These are phyloP conservation scores for Suhomyces bribrorum DNA, from an alignment of 1,139 yeast genomes.

Conservation along the genomic window DNA sequence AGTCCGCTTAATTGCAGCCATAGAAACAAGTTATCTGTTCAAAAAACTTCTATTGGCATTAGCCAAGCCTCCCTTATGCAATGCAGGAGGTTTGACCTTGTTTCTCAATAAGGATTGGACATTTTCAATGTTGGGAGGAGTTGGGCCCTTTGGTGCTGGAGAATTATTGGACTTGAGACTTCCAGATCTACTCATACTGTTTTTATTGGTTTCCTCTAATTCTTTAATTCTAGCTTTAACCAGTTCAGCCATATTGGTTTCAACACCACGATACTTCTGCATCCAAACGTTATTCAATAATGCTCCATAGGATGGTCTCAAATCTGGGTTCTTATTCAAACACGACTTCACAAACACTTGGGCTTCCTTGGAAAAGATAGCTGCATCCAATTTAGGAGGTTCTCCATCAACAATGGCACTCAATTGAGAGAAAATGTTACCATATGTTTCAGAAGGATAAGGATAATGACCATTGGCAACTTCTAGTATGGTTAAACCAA, in stretches of 20 bases:
- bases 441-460: slow-evolving; percentile 91
- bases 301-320: slow-evolving; percentile 80
- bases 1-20: no score
- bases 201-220: slow-evolving; percentile 26
- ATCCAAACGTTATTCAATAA: slow-evolving; percentile 86
- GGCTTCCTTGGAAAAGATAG: slow-evolving; percentile 69
- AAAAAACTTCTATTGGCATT: slow-evolving; percentile 16
- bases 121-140: slow-evolving; percentile 28
- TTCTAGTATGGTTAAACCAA: slow-evolving; percentile 86
- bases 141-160: slow-evolving; percentile 7
- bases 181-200: slow-evolving; percentile 14
- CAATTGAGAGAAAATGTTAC: slow-evolving; percentile 86
- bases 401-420: slow-evolving; percentile 97
- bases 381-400: slow-evolving; percentile 69
- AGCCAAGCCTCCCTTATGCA: slow-evolving; percentile 44
- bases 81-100: slow-evolving; percentile 46
- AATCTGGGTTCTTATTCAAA: slow-evolving; percentile 75
- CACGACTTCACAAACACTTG: slow-evolving; percentile 79
- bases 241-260: slow-evolving; percentile 46
- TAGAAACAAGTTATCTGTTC: slow-evolving; percentile 4
- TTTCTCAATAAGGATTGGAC: slow-evolving; percentile 40
- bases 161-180: slow-evolving; percentile 7
- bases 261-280: slow-evolving; percentile 43
- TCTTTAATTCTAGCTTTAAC: slow-evolving; percentile 36
- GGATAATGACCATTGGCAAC: slow-evolving; percentile 92